Evolutionary conservation across 2,329 filamentous ascomycete species (phyloP).

Genomic region (Knufia fluminis): DNA sequence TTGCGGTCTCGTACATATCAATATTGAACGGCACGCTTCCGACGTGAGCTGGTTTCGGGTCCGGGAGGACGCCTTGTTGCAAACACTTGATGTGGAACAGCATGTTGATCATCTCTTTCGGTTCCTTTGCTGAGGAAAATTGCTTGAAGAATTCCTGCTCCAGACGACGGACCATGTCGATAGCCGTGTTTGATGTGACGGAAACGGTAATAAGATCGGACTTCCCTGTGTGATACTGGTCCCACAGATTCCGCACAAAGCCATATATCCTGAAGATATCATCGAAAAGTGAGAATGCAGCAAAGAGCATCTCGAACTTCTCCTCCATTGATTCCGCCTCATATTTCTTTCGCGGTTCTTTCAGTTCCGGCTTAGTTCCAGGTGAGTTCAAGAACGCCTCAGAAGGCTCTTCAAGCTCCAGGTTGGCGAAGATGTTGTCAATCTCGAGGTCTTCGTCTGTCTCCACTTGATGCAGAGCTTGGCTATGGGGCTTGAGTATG

Average conservation of each 20-base stretch:
- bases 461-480: slow-evolving; percentile 24
- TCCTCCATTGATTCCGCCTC: slow-evolving; percentile 28
- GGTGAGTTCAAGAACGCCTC: slow-evolving; percentile 30
- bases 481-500: slow-evolving; percentile 8
- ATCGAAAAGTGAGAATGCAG: slow-evolving; percentile 19
- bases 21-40: background rate
- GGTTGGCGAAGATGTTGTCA: background rate
- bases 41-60: background rate
- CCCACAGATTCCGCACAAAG: slow-evolving; percentile 21
- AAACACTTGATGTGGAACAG: background rate
- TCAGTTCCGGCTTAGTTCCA: background rate
- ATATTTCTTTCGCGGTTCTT: slow-evolving; percentile 22
- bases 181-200: slow-evolving; percentile 24
- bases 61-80: background rate
- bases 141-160: slow-evolving; percentile 18
- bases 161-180: slow-evolving; percentile 23
- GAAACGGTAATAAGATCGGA: slow-evolving; percentile 23
- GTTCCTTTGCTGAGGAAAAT: background rate
- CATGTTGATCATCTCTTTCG: slow-evolving; percentile 7
- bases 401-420: background rate
- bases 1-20: slow-evolving; percentile 8
- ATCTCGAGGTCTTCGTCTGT: slow-evolving; percentile 26
- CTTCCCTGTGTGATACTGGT: slow-evolving; percentile 15
- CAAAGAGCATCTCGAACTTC: slow-evolving; percentile 16
- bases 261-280: slow-evolving; percentile 20